Evolutionary conservation across 306 rosid genomes (phyloP).

Genomic region (Quercus ilex): DNA sequence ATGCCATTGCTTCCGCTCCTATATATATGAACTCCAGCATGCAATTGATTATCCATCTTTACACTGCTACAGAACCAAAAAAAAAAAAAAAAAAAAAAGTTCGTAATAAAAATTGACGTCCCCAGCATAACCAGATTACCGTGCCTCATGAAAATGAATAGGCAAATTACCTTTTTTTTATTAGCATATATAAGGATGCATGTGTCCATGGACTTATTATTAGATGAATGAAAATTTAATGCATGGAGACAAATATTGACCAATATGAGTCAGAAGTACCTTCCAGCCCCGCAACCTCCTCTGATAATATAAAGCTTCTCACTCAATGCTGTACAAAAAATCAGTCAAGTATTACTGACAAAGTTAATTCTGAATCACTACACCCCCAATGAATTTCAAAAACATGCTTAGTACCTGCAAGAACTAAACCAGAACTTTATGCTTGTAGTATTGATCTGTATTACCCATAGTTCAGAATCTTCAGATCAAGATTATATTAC

Average conservation of each 20-base stretch:
- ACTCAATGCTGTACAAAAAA: conserved; percentile 64
- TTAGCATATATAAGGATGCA: conserved; percentile 17
- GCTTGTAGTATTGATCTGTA: not conserved
- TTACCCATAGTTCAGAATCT: not conserved
- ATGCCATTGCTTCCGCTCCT: conserved; percentile 93
- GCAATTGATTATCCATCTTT: conserved; percentile 94
- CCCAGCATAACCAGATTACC: conserved; percentile 10
- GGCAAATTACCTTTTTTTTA: not conserved
- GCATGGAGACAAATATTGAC: conserved; percentile 6
- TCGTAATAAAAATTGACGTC: conserved; percentile 1
- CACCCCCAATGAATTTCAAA: conserved; percentile 15
- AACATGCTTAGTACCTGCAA: conserved; percentile 58
- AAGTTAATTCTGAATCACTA: conserved; percentile 22
- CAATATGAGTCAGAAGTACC: conserved; percentile 46
- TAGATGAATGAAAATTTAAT: not conserved
- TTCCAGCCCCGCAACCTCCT: conserved; percentile 89
- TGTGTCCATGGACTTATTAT: conserved; percentile 6
- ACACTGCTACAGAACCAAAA: conserved; percentile 55
- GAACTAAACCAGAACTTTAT: conserved; percentile 46
- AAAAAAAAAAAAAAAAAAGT: conserved; percentile 17
- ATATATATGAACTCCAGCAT: conserved; percentile 94
- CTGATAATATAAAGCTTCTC: conserved; percentile 89
- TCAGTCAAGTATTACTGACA: conserved; percentile 22
- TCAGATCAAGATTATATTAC: conserved; percentile 6
- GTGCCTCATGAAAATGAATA: not conserved